Base-by-base conservation (phyloP, 2,329 filamentous ascomycete species). In the Microsporum canis region DNA sequence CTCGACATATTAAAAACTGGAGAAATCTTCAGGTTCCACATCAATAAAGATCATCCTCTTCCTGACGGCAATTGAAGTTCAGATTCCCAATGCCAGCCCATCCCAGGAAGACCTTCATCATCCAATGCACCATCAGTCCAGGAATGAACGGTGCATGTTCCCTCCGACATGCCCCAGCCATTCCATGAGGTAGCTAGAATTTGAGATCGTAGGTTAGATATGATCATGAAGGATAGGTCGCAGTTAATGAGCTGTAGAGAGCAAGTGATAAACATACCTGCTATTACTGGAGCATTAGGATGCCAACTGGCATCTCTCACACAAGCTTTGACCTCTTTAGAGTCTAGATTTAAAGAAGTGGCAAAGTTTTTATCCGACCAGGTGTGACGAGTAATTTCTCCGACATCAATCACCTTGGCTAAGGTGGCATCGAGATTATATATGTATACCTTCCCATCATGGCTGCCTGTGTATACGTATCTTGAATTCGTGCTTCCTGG, bases 351-450 rank as follows among this genome's bases (percentile, higher is more conserved):
- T 10, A 23, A 47, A 17, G 43, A 47, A 7, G n/a, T 5, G 8
- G 31, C 27, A 17, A 3, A 23, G 17, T 77, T 74, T 61, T 79
- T 76, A 10, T 78, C 75, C 0, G 84, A 82, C 43, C 86, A 78
- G 7, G 83, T 82, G 65, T 84, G 80, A 62, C 78, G 77, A 0
- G 89, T 95, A 1, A 88, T 85, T 63, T 80, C 76, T 49, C 83
- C 81, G 5, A 96, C 91, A 70, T 97, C 85, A 53, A 99, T 86
- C 47, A 82, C 84, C 3, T 82, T 84, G 0, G 89, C 90, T 8
- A 89, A 70, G 0, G 91, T 96, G 36, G 89, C 91, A 70, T 99
- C 91, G 75, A 97, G 77, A 70, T 97, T 97, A 82, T 89, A 99
- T 47, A 97, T 83, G 67, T 91, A 92, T 0, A 96, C 88, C 62